A percentile compares a stretch with the other conserved stretches of the same genome.
phyloP scores from a whole-genome alignment of 148 eudicot species.

The Chenopodium formosanum region DNA sequence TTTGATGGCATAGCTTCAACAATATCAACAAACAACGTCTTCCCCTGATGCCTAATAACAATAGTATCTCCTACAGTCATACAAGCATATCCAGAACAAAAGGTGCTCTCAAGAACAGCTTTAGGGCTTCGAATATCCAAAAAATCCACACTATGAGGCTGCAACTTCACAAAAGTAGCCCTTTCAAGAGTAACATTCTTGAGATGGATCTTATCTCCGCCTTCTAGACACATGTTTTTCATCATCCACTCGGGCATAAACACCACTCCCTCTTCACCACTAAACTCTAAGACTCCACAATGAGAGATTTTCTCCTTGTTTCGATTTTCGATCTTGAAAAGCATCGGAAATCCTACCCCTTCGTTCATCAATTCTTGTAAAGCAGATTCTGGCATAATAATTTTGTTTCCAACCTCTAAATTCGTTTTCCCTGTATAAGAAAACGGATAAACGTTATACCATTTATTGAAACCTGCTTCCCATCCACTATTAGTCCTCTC shows the following conservation, averaged over 20 bases:
- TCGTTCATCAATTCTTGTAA: neutral
- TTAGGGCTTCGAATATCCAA: constrained; percentile 3
- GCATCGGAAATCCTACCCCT: constrained; percentile 15
- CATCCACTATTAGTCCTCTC: too few relatives aligned
- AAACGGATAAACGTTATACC: neutral
- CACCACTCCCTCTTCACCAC: constrained; percentile 2
- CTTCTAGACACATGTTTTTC: neutral
- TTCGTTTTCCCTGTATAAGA: neutral
- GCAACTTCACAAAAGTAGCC: constrained; percentile 10
- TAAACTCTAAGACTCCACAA: constrained; percentile 23
- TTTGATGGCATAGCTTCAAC: constrained; percentile 17
- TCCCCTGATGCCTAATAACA: neutral
- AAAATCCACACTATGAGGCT: constrained; percentile 12
- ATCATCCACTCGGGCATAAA: constrained; percentile 17
- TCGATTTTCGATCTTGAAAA: constrained; percentile 5
- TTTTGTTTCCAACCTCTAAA: constrained; percentile 13
- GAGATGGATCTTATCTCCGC: neutral
- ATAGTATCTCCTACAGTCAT: constrained; percentile 21
- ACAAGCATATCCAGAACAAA: constrained; percentile 16
- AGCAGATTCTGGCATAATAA: constrained; percentile 20
- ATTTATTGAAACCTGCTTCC: neutral
- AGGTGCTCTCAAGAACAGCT: constrained; percentile 7
- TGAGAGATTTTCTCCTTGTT: constrained; percentile 1
- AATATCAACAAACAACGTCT: constrained; percentile 10
- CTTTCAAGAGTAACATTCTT: constrained; percentile 2